phyloP scores from a whole-genome alignment of 768 basidiomycete species.

The Tricholoma hemisulphureum region DNA sequence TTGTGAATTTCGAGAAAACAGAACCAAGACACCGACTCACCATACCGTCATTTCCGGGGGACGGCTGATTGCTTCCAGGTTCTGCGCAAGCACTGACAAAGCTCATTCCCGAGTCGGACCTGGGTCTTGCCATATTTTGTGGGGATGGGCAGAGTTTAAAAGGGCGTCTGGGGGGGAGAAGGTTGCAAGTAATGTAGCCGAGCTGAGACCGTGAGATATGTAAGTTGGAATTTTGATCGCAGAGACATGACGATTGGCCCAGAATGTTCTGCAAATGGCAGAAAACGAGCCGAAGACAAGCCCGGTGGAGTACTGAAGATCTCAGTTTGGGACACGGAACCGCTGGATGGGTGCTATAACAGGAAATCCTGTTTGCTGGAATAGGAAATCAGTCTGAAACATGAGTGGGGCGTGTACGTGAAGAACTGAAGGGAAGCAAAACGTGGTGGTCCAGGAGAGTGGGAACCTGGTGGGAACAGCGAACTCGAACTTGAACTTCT shows the following conservation, averaged over 20 bases:
- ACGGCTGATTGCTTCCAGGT: not conserved
- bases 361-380: not conserved
- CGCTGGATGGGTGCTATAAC: not conserved
- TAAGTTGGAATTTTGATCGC: not conserved
- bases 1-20: constrained; percentile 1
- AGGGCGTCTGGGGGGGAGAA: not conserved
- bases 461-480: not conserved
- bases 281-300: too few relatives aligned
- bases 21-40: not conserved
- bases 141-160: not conserved
- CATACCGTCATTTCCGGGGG: not conserved
- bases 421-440: not conserved
- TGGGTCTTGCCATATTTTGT: not conserved
- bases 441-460: not conserved
- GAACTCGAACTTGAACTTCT: too few relatives aligned
- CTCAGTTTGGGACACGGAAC: too few relatives aligned
- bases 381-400: not conserved
- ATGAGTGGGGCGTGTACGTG: not conserved
- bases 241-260: not conserved
- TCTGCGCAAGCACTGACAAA: not conserved
- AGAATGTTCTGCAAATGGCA: not conserved
- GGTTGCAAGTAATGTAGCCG: not conserved
- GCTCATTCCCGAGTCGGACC: not conserved
- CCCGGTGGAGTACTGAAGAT: too few relatives aligned
- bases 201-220: not conserved